Conservation (phyloP, 2,329 filamentous ascomycete genomes). For the Aspergillus melleus region DNA sequence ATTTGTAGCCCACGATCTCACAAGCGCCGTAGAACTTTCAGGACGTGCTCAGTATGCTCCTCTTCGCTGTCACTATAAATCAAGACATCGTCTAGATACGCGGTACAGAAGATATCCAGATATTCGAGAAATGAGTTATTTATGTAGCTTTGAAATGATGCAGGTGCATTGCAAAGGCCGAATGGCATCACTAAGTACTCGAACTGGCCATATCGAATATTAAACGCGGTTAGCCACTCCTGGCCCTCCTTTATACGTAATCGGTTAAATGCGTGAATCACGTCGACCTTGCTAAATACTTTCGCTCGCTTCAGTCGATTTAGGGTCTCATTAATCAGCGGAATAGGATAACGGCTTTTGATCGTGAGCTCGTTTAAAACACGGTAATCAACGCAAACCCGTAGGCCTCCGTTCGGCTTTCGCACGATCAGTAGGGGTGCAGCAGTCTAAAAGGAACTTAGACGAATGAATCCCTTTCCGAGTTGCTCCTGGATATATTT, state of each 20-base stretch:
- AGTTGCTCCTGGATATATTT: not conserved
- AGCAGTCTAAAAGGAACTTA: not conserved
- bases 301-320: not conserved
- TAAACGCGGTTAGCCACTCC: conserved; percentile 13
- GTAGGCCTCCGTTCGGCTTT: not conserved
- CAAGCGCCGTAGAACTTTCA: conserved; percentile 6
- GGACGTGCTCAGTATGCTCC: conserved; percentile 5
- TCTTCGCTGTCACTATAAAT: conserved; percentile 14
- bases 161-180: conserved; percentile 17
- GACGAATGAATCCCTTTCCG: not conserved
- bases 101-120: conserved; percentile 10
- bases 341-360: not conserved
- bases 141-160: conserved; percentile 19
- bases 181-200: conserved; percentile 31
- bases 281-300: not conserved
- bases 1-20: not conserved
- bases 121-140: conserved; percentile 6
- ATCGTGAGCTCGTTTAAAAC: not conserved
- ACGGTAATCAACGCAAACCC: not conserved
- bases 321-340: not conserved
- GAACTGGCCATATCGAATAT: conserved; percentile 23
- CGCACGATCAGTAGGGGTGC: not conserved
- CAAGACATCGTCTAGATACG: conserved; percentile 20
- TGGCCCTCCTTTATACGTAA: not conserved
- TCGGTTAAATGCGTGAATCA: not conserved